Percentiles rank a stretch among this genome's conserved stretches.
These are phyloP conservation scores for Graphilbum fragrans DNA, from an alignment of 2,329 filamentous ascomycete genomes.

Conservation along the genomic window DNA sequence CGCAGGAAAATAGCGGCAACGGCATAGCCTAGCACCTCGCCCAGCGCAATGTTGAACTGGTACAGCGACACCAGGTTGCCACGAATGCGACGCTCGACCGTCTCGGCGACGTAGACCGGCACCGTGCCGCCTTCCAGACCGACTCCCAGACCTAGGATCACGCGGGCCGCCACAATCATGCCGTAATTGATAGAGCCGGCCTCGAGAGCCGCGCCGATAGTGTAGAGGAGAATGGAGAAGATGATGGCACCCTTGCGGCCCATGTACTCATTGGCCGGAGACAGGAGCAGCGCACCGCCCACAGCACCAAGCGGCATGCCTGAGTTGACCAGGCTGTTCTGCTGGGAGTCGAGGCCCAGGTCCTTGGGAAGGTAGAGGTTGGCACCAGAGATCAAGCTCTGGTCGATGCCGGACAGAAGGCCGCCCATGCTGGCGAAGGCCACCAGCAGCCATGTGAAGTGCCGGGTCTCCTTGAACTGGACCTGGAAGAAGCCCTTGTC, in stretches of 20 bases:
- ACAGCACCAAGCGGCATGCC: slow-evolving; percentile 63
- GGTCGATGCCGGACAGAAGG: slow-evolving; percentile 59
- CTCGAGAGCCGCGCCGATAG: slow-evolving; percentile 54
- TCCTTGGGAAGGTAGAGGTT: slow-evolving; percentile 53
- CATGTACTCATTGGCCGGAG: slow-evolving; percentile 54
- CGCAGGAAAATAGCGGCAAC: slow-evolving; percentile 61
- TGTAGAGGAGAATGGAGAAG: slow-evolving; percentile 57
- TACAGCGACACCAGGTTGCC: slow-evolving; percentile 65
- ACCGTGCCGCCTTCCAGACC: slow-evolving; percentile 65
- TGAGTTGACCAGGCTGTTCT: slow-evolving; percentile 56
- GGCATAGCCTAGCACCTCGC: slow-evolving; percentile 62
- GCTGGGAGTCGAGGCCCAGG: slow-evolving; percentile 37
- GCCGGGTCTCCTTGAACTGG: slow-evolving; percentile 24
- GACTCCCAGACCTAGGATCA: slow-evolving; percentile 59
- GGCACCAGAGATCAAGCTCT: slow-evolving; percentile 60
- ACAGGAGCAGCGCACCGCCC: slow-evolving; percentile 54
- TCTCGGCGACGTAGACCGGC: slow-evolving; percentile 63
- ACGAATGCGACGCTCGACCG: slow-evolving; percentile 52
- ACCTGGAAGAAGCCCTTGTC: slow-evolving; percentile 19
- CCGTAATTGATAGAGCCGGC: slow-evolving; percentile 56
- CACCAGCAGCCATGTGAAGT: slow-evolving; percentile 58
- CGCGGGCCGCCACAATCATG: slow-evolving; percentile 57
- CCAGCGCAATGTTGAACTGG: slow-evolving; percentile 65
- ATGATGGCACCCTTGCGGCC: slow-evolving; percentile 59
- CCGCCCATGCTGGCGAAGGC: slow-evolving; percentile 67